Percentiles rank a stretch among this genome's conserved stretches.
Evolutionary conservation across 2,329 filamentous ascomycete species (phyloP).

Genomic region (Akanthomyces uredinophilus): DNA sequence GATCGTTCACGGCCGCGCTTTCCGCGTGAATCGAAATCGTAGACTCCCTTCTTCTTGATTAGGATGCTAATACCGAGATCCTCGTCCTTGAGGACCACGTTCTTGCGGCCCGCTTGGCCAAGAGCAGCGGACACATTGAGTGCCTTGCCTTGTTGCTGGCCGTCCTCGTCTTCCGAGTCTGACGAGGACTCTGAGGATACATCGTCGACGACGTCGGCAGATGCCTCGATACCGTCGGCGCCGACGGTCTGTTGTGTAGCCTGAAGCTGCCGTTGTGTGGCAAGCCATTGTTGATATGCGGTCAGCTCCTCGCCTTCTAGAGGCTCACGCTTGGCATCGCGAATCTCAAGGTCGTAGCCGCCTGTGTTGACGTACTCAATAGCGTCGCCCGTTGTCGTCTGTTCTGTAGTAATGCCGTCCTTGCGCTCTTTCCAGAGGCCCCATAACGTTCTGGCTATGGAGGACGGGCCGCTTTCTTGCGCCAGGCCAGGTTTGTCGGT

Average conservation of each 20-base stretch:
- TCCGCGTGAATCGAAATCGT: constrained; percentile 86
- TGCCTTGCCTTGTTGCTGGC: constrained; percentile 85
- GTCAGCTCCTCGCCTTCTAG: constrained; percentile 71
- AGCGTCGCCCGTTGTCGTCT: constrained; percentile 47
- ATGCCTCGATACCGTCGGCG: constrained; percentile 61
- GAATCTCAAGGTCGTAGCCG: constrained; percentile 56
- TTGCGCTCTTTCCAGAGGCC: constrained; percentile 68
- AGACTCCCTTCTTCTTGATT: constrained; percentile 80
- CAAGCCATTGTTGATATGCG: constrained; percentile 87
- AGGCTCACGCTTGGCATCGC: constrained; percentile 56
- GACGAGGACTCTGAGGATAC: constrained; percentile 81
- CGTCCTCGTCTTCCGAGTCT: constrained; percentile 81
- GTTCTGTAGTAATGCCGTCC: constrained; percentile 58
- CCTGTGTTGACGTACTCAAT: constrained; percentile 63
- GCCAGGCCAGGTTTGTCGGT: constrained; percentile 64
- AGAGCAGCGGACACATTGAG: constrained; percentile 83
- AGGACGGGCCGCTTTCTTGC: constrained; percentile 44
- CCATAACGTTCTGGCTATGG: constrained; percentile 72
- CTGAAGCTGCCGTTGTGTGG: constrained; percentile 80
- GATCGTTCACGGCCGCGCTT: constrained; percentile 91
- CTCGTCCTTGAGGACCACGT: constrained; percentile 79
- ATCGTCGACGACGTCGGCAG: constrained; percentile 73
- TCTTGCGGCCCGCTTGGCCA: constrained; percentile 77
- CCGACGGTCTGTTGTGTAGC: constrained; percentile 70
- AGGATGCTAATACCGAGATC: constrained; percentile 90